Conservation (phyloP, 192 early-diverging fungal genomes). For the Phlyctochytrium bullatum region DNA sequence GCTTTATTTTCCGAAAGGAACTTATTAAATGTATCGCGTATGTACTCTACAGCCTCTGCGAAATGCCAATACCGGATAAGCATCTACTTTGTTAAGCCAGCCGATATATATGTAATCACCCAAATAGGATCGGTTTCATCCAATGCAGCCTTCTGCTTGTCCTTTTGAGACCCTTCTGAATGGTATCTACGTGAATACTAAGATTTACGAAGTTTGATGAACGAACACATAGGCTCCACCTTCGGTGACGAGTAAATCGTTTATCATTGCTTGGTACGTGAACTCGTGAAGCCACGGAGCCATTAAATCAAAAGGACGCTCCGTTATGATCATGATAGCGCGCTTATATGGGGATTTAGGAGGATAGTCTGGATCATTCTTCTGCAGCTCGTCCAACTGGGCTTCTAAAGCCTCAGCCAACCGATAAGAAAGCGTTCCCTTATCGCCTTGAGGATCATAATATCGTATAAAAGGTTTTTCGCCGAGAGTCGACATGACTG, state of each 20-base stretch:
- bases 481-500: slow-evolving; percentile 43
- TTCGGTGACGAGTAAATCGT: slow-evolving; percentile 75
- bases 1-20: slow-evolving; percentile 80
- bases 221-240: slow-evolving; percentile 34
- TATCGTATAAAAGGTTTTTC: slow-evolving; percentile 70
- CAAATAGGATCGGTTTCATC: slow-evolving; percentile 81
- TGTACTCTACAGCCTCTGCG: slow-evolving; percentile 70
- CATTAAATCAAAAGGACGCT: slow-evolving; percentile 87
- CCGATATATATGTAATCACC: slow-evolving; percentile 26
- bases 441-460: slow-evolving; percentile 72
- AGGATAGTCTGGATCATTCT: slow-evolving; percentile 63
- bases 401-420: slow-evolving; percentile 56
- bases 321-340: slow-evolving; percentile 83
- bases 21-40: slow-evolving; percentile 71
- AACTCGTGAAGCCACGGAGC: slow-evolving; percentile 96
- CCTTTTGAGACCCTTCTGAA: not conserved
- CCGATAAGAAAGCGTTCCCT: slow-evolving; percentile 29
- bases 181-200: slow-evolving; percentile 1
- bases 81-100: slow-evolving; percentile 22
- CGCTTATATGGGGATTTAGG: slow-evolving; percentile 40
- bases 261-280: slow-evolving; percentile 98
- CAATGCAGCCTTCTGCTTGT: slow-evolving; percentile 48
- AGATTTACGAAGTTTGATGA: not conserved
- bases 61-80: slow-evolving; percentile 78
- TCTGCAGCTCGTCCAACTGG: slow-evolving; percentile 80